Evolutionary conservation across 1,139 yeast species (phyloP).

Genomic region (Pneumocystis sp.): DNA sequence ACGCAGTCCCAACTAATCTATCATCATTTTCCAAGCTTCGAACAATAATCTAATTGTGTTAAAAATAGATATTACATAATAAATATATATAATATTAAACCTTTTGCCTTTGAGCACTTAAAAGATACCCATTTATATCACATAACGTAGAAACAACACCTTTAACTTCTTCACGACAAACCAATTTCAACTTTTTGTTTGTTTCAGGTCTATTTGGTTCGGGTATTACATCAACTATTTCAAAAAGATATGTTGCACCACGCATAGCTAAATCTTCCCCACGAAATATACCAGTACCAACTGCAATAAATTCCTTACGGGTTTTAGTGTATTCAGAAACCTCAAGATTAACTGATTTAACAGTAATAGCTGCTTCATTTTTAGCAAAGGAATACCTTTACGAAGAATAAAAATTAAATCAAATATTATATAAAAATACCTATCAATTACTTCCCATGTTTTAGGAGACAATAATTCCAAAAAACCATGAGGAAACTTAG

Average conservation of each 20-base stretch:
- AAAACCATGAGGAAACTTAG: constrained; percentile 42
- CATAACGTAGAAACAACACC: constrained; percentile 75
- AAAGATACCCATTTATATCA: constrained; percentile 70
- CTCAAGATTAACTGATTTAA: constrained; percentile 47
- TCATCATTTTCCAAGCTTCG: constrained; percentile 75
- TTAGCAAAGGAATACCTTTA: constrained; percentile 35
- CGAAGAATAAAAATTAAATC: neutral
- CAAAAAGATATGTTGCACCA: constrained; percentile 64
- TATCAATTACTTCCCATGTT: constrained; percentile 66
- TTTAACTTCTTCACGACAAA: constrained; percentile 61
- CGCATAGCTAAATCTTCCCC: constrained; percentile 73
- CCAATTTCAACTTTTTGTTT: constrained; percentile 58
- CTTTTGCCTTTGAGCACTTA: constrained; percentile 82
- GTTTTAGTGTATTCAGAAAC: constrained; percentile 38
- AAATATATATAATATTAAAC: constrained; percentile 21
- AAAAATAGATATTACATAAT: constrained; percentile 25
- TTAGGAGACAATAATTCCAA: constrained; percentile 56
- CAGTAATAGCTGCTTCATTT: constrained; percentile 48
- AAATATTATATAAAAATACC: constrained; percentile 21
- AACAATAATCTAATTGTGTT: constrained; percentile 19
- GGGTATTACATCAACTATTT: constrained; percentile 72
- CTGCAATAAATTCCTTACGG: constrained; percentile 53
- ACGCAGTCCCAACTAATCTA: constrained; percentile 79
- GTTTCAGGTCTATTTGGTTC: constrained; percentile 83
- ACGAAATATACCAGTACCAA: constrained; percentile 65